Conservation (phyloP, 768 basidiomycete species). For the Calocera viscosa region DNA sequence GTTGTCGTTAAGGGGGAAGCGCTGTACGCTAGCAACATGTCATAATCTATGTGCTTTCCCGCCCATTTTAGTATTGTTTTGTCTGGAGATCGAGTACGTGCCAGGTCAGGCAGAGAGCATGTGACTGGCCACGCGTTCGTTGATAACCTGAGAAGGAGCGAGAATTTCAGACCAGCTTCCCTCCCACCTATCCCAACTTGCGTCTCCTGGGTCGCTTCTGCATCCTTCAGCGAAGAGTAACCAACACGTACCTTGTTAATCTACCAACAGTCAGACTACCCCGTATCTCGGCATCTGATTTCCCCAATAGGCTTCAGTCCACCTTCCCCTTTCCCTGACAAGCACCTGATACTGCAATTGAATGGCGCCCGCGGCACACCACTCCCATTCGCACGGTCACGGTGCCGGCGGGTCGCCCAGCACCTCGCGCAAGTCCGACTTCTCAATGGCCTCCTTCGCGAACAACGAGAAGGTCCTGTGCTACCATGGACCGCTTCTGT, state of each 20-base stretch:
- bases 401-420: slow-evolving; percentile 2
- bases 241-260: background rate
- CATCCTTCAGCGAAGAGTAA: background rate
- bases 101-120: background rate
- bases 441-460: slow-evolving; percentile 27
- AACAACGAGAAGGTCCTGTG: slow-evolving; percentile 74
- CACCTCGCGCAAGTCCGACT: slow-evolving; percentile 4
- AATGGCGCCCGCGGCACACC: background rate
- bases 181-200: background rate
- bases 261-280: background rate
- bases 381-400: background rate
- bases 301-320: background rate
- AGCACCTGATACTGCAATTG: background rate
- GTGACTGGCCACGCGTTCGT: background rate
- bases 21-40: slow-evolving; percentile 7
- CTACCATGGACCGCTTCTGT: slow-evolving; percentile 90
- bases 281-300: background rate
- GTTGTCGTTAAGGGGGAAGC: background rate
- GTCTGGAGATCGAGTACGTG: slow-evolving; percentile 26
- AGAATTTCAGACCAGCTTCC: background rate
- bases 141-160: background rate
- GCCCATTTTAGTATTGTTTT: slow-evolving; percentile 14
- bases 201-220: background rate
- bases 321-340: background rate
- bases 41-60: slow-evolving; percentile 1